Evolutionary conservation across 345 rosid species (phyloP), one percentile per base, ranked within the genome.

Genomic region (Rhizophora apiculata): DNA sequence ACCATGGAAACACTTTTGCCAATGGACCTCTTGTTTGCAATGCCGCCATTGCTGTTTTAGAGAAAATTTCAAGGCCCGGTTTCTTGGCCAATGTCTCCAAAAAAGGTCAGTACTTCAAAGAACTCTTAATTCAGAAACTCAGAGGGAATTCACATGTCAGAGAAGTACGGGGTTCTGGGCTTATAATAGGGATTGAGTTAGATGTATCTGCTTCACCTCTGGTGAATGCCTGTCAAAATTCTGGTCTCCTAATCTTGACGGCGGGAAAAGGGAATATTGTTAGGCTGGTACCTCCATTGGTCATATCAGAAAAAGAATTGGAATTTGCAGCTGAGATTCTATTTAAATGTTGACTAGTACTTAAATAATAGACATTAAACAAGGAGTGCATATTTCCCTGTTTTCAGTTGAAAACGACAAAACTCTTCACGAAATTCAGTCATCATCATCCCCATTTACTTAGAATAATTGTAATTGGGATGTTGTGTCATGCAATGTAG

Each of bases 1-100:
- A 92, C 68, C 99, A 92, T 31, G 96, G 99, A 62, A 92, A 93
- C 80, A 92, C 97, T 20, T 95, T 95, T 75, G 97, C 96, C 0
- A 97, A 96, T 16, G 78, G 85, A 26, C 91, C 96, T 15, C 88
- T 94, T 3, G 85, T 90, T 19, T 95, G 96, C 58, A 81, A 55
- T 60, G 92, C 92, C 60, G 92, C 94, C 51, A 63, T 85, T 7
- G 69, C 87, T 20, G 96, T 87, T 29, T n/a, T 92, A 18, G 82
- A 95, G 54, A 92, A 89, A 82, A 87, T 94, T 32, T 82, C 92
- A 0, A 81, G 81, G 10, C 93, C 93, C 0, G 65, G 75, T 64
- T 94, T 94, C 93, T 83, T 91, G 86, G 77, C 88, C 34, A 80
- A 86, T 68, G 90, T 88, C 49, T 52, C 82, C 6, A 78, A 74